Base-by-base conservation (phyloP, 371 early-diverging fungal genomes). In the Antonospora locustae region DNA sequence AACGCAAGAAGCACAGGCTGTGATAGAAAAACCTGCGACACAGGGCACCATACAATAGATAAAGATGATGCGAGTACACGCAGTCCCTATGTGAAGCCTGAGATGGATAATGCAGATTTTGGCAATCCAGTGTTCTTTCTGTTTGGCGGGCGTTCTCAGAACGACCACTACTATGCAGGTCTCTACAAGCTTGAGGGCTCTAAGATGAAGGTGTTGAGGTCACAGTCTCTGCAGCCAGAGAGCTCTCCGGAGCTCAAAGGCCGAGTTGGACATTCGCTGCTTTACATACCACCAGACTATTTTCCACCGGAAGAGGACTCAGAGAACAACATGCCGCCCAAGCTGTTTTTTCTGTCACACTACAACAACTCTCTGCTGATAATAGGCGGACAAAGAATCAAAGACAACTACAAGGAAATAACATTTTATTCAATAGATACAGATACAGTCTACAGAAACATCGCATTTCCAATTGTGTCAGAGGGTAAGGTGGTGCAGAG, bases 361-460 rank as follows among this genome's bases (percentile, higher is more conserved):
- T 47, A 47, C 24, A 32, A 46, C 17, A 38, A 47, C 16, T 7
- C 29, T 28, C 23, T 58, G 24, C 51, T 40, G 6, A 45, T 58
- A 17, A 30, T 58, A 43, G 59, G 51, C 2, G 59, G 59, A 32
- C 51, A 50, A 27, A 50, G 51, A 28, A 30, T 27, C 20, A 58
- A 51, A 45, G 45, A 51, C n/a, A 19, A 27, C 3, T 50, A 51
- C 7, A 50, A 50, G 37, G 23, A 23, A 29, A 50, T 58, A 14
- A 12, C 27, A 17, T 58, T 58, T 11, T 58, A 58, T 27, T 34
- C 23, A 1, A n/a, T 51, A 23, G 45, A 50, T 3, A 44, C 29
- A 19, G 41, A 51, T 25, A 51, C 51, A 16, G 44, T 58, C 12
- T 58, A 34, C 25, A 38, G 46, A 12, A 19, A 23, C 24, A 44